Percentiles rank a stretch among this genome's conserved stretches.
Evolutionary conservation across 805 yeast species (phyloP).

Genomic region (Cyberlindnera bimundalis): DNA sequence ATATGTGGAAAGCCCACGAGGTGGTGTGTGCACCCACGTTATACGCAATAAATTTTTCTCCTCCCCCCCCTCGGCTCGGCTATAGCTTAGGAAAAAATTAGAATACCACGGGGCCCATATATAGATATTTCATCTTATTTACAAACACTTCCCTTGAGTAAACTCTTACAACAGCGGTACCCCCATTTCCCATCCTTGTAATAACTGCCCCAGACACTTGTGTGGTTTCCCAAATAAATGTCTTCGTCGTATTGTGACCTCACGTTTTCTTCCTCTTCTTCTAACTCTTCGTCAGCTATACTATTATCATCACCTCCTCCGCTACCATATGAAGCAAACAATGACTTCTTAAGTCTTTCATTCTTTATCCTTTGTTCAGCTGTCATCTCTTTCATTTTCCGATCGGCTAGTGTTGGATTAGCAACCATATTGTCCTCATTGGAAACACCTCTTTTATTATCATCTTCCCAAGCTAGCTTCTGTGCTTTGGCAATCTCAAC

Average conservation of each 20-base stretch:
- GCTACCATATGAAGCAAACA: slow-evolving; percentile 13
- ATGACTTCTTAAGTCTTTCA: slow-evolving; percentile 29
- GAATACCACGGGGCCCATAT: neutral
- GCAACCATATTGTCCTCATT: slow-evolving; percentile 32
- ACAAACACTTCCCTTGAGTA: slow-evolving; percentile 34
- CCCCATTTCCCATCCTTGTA: slow-evolving; percentile 43
- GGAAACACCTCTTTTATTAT: slow-evolving; percentile 29
- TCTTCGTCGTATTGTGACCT: slow-evolving; percentile 36
- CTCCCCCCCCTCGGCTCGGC: no score
- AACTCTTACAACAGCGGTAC: slow-evolving; percentile 38
- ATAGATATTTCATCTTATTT: slow-evolving; percentile 1
- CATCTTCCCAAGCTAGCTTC: slow-evolving; percentile 45
- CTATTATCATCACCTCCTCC: slow-evolving; percentile 1
- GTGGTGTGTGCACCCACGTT: no score
- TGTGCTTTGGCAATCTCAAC: slow-evolving; percentile 46
- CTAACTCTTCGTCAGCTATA: slow-evolving; percentile 5
- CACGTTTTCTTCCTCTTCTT: slow-evolving; percentile 16
- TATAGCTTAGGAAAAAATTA: neutral
- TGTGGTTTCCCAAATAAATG: slow-evolving; percentile 35
- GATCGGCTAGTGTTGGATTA: slow-evolving; percentile 45
- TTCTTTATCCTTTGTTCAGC: slow-evolving; percentile 29
- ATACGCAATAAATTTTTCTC: no score
- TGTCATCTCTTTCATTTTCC: slow-evolving; percentile 34
- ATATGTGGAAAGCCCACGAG: no score
- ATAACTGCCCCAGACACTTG: slow-evolving; percentile 43